Percentiles rank a stretch among this genome's conserved stretches.
phyloP scores from a whole-genome alignment of 352 stramenopile species.

The Phytophthora megakarya region DNA sequence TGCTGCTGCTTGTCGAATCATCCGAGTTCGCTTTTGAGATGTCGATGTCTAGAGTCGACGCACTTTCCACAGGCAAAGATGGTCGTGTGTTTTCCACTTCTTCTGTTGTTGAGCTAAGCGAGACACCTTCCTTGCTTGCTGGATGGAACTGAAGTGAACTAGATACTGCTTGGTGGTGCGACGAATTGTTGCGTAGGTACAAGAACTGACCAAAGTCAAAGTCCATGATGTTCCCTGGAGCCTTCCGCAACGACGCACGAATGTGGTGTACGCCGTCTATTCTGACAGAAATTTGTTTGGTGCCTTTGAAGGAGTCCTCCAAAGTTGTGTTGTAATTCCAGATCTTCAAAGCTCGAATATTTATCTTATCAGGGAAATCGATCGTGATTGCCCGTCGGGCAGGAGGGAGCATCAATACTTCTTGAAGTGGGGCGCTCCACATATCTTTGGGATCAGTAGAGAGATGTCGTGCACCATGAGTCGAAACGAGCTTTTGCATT shows the following conservation, averaged over 20 bases:
- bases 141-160: constrained; percentile 4
- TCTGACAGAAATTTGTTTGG: constrained; percentile 60
- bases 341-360: constrained; percentile 60
- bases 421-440: constrained; percentile 60
- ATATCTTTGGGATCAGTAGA: constrained; percentile 58
- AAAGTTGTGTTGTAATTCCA: constrained; percentile 84
- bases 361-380: constrained; percentile 51
- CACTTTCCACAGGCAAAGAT: constrained; percentile 12
- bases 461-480: constrained; percentile 51
- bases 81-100: constrained; percentile 20
- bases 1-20: constrained; percentile 10
- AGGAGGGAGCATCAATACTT: constrained; percentile 42
- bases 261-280: constrained; percentile 53
- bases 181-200: constrained; percentile 41
- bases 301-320: constrained; percentile 80
- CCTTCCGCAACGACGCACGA: constrained; percentile 77
- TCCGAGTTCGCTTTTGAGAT: constrained; percentile 9
- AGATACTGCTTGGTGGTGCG: constrained; percentile 4
- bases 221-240: constrained; percentile 69
- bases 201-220: constrained; percentile 90
- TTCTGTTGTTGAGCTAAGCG: constrained; percentile 5
- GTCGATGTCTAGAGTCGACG: not conserved
- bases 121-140: constrained; percentile 10
- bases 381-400: constrained; percentile 49
- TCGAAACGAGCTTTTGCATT: constrained; percentile 46